Conservation (phyloP, 2,329 filamentous ascomycete species). For the Trichothecium roseum region DNA sequence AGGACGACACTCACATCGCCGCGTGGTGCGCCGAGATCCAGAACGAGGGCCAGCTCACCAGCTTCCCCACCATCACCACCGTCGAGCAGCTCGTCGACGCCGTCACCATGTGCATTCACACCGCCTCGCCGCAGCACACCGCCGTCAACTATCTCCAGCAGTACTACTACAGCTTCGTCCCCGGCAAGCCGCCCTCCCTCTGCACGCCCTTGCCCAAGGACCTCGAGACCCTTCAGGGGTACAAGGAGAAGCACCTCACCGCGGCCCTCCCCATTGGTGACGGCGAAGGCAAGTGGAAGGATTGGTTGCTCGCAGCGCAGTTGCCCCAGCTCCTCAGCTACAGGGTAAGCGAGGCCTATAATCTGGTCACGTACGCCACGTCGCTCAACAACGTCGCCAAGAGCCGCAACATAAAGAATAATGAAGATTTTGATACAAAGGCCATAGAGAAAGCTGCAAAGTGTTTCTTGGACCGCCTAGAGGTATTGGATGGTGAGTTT, state of each 20-base stretch:
- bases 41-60: conserved; percentile 24
- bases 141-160: conserved; percentile 41
- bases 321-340: conserved; percentile 34
- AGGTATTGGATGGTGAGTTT: conserved; percentile 16
- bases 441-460: conserved; percentile 11
- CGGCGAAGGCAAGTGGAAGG: conserved; percentile 14
- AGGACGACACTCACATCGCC: conserved; percentile 20
- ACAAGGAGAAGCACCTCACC: conserved; percentile 19
- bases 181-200: conserved; percentile 29
- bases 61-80: conserved; percentile 34
- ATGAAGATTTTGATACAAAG: conserved; percentile 10
- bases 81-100: conserved; percentile 31
- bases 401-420: conserved; percentile 7
- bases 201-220: conserved; percentile 20
- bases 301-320: conserved; percentile 33
- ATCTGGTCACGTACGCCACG: conserved; percentile 28
- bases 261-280: conserved; percentile 29
- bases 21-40: conserved; percentile 30
- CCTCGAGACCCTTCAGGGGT: conserved; percentile 17
- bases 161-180: conserved; percentile 37
- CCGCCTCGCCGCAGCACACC: conserved; percentile 37
- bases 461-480: conserved; percentile 16
- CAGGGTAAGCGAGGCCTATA: conserved; percentile 27
- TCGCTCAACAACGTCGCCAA: conserved; percentile 21
- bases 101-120: conserved; percentile 41